These are phyloP conservation scores for Colletotrichum agaves DNA, from an alignment of 2,329 filamentous ascomycete species.

Conservation along the genomic window DNA sequence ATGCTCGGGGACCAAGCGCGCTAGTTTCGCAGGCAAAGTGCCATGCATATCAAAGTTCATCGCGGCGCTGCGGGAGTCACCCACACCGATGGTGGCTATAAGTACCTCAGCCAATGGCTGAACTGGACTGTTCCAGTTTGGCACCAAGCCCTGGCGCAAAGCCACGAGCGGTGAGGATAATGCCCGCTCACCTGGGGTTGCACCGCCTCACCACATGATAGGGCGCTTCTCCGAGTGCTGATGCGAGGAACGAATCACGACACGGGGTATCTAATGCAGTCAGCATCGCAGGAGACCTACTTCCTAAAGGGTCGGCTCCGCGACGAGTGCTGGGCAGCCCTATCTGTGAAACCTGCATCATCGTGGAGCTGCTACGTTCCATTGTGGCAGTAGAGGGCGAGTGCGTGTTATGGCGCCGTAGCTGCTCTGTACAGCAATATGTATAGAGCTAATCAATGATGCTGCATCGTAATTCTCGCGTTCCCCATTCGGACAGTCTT, in stretches of 20 bases:
- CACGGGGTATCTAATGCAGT: not conserved
- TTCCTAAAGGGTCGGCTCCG: not conserved
- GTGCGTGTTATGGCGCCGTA: not conserved
- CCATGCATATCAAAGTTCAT: constrained; percentile 7
- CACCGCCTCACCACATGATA: constrained; percentile 16
- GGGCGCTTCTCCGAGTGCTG: not conserved
- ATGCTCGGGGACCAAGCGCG: too few relatives aligned
- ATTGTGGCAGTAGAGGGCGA: not conserved
- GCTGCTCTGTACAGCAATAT: not conserved
- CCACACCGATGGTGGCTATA: too few relatives aligned
- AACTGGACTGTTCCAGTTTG: not conserved
- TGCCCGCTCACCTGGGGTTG: constrained; percentile 19
- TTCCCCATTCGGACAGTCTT: constrained; percentile 3
- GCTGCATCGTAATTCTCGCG: constrained; percentile 9
- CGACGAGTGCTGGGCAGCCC: constrained; percentile 16
- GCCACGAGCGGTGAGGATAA: constrained; percentile 34
- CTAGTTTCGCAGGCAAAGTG: too few relatives aligned
- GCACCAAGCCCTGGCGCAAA: constrained; percentile 10
- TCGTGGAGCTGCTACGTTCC: constrained; percentile 30
- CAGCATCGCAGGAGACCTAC: not conserved
- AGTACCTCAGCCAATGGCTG: not conserved
- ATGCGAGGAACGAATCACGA: constrained; percentile 6
- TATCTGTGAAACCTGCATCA: constrained; percentile 27
- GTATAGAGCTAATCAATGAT: constrained; percentile 21
- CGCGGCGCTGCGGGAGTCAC: too few relatives aligned